Evolutionary conservation across 352 stramenopile species (phyloP).

Genomic region (Phytophthora lateralis): DNA sequence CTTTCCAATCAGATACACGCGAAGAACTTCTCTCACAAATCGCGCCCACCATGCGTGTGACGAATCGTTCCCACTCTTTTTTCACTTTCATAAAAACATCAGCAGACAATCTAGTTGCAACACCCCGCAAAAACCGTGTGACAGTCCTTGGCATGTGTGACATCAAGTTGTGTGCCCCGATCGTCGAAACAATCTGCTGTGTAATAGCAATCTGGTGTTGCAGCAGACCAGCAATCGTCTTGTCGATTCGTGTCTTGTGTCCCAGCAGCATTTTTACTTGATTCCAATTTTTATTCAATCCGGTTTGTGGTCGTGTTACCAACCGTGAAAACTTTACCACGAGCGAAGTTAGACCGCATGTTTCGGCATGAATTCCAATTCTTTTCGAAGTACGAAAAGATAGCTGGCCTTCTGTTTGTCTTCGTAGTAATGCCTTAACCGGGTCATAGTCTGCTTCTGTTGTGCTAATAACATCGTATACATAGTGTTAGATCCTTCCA

Average conservation of each 20-base stretch:
- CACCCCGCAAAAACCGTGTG: constrained; percentile 5
- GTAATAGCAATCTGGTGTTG: constrained; percentile 8
- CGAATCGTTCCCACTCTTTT: constrained; percentile 27
- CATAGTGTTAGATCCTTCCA: neutral
- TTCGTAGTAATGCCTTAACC: constrained; percentile 3
- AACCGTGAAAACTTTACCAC: constrained; percentile 12
- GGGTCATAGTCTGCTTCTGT: constrained; percentile 9
- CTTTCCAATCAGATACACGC: constrained; percentile 13
- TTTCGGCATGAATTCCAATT: constrained; percentile 24
- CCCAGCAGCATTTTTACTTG: constrained; percentile 24
- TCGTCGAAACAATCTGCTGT: constrained; percentile 9
- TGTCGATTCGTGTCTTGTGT: constrained; percentile 17
- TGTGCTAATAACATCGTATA: neutral
- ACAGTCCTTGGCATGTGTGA: constrained; percentile 3
- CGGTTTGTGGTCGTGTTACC: constrained; percentile 30
- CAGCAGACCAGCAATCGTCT: constrained; percentile 1
- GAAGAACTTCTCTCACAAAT: constrained; percentile 25
- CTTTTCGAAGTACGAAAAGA: constrained; percentile 17
- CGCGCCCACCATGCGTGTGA: constrained; percentile 18
- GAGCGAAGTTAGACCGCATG: constrained; percentile 23
- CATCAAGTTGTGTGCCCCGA: neutral
- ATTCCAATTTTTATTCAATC: constrained; percentile 34
- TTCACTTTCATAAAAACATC: constrained; percentile 10
- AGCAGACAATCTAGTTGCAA: neutral
- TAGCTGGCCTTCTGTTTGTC: neutral